These are phyloP conservation scores for Chrysoporthe cubensis DNA, from an alignment of 2,329 filamentous ascomycete species.

Conservation along the genomic window DNA sequence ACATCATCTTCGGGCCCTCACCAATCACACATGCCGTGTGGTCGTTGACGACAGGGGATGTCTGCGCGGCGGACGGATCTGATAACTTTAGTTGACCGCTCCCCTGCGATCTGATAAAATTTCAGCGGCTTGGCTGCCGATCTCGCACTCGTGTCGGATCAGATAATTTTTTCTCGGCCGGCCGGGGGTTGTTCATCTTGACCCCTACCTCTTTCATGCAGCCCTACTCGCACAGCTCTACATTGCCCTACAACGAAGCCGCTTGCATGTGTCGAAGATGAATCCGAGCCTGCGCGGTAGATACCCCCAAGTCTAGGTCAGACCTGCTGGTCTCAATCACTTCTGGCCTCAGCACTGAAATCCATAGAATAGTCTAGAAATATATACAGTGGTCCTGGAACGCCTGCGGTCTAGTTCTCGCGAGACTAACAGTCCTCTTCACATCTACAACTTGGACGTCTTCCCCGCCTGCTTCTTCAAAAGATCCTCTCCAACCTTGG, in stretches of 20 bases:
- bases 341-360: no score
- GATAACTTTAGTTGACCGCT: constrained; percentile 39
- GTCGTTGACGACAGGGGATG: constrained; percentile 21
- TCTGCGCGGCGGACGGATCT: constrained; percentile 35
- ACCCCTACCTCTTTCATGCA: constrained; percentile 7
- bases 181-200: background rate
- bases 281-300: background rate
- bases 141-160: constrained; percentile 26
- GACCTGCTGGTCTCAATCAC: no score
- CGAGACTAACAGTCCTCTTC: background rate
- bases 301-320: background rate
- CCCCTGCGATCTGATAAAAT: constrained; percentile 28
- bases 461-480: constrained; percentile 51
- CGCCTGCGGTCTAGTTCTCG: background rate
- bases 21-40: background rate
- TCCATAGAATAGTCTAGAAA: no score
- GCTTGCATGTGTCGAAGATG: background rate
- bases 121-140: constrained; percentile 19
- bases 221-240: background rate
- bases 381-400: background rate
- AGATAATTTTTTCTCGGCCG: constrained; percentile 21
- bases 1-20: background rate
- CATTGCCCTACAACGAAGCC: background rate
- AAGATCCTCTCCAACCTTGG: constrained; percentile 57
- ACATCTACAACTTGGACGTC: constrained; percentile 49